phyloP scores from a whole-genome alignment of 225 moss, liverwort and hornwort species.

The Physcomitrium patens region DNA sequence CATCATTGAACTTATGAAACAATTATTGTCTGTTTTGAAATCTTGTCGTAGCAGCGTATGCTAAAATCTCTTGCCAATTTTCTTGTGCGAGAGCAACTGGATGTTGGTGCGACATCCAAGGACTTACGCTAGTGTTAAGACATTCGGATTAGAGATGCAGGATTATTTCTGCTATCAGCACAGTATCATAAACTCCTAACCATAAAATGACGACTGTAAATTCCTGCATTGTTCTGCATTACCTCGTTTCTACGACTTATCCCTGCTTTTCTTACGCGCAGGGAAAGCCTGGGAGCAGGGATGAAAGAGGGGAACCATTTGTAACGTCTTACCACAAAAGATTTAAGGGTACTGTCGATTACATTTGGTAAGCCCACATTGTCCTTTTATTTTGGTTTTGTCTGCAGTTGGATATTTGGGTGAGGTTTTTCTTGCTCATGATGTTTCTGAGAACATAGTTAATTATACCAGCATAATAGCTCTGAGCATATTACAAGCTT shows the following conservation, averaged over 20 bases:
- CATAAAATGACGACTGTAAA: too few species aligned
- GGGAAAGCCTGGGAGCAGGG: conserved; percentile 83
- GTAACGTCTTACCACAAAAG: conserved; percentile 74
- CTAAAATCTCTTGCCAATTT: too few species aligned
- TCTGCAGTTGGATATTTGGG: not conserved
- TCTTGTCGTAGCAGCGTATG: too few species aligned
- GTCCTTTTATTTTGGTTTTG: not conserved
- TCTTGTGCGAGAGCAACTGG: too few species aligned
- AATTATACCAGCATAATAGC: not conserved
- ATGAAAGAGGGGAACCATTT: conserved; percentile 81
- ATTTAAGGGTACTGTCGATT: conserved; percentile 96
- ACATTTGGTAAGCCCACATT: conserved; percentile 74
- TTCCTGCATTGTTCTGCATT: not conserved
- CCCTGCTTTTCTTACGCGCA: conserved; percentile 35
- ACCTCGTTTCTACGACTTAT: not conserved
- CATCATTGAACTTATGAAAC: too few species aligned
- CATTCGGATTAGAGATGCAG: too few species aligned
- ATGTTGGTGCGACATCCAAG: too few species aligned
- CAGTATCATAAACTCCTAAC: too few species aligned
- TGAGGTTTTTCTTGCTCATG: conserved; percentile 12
- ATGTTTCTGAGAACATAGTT: not conserved
- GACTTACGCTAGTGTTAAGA: too few species aligned
- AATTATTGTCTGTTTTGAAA: too few species aligned
- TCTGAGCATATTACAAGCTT: not conserved
- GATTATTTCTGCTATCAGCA: too few species aligned